Base-by-base conservation (phyloP, 441 rosid genomes). In the Isatis lusitanica region DNA sequence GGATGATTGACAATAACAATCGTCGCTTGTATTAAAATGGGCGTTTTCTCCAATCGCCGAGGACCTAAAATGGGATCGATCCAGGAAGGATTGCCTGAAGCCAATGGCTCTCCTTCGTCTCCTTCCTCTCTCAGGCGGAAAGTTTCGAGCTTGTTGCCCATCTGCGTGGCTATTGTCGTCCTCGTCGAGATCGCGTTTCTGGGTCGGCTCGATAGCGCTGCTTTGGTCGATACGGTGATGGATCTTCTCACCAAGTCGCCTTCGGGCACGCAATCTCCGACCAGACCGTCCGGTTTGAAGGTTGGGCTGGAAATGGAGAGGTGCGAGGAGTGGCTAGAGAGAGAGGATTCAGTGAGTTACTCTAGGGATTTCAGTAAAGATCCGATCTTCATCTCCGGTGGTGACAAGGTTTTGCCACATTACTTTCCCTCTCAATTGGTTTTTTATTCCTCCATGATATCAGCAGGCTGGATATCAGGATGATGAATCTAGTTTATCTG, bases 281-380 rank as follows among this genome's bases (percentile, higher is more conserved):
- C 15, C 7, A 51, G n/a, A 33, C 44, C 9, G 1, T 60, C n/a
- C 40, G 79, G 51, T 35, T 72, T 10, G 33, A 75, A 62, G 48
- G 39, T 51, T n/a, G 40, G 7, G 13, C 66, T 36, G 62, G 80
- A 62, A 16, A 11, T 52, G 44, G 84, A 81, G 70, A 87, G 81
- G 47, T 92, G 97, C 44, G 88, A 85, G 75, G 86, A 87, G 82
- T 92, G 92, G 95, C 78, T 92, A 75, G 90, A 89, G 84, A 88
- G 80, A 66, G 91, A 78, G 75, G 98, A 92, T 70, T 74, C 84
- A 42, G 84, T 84, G 59, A 74, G 35, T 53, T 85, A 86, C 74
- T 78, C 88, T 3, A 85, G 96, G 72, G 86, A 88, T 84, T 92
- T 92, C 78, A 76, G 70, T 59, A 83, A 86, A 73, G 88, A 85